phyloP scores from a whole-genome alignment of 2,329 filamentous ascomycete species.

The Lasiodiplodia sp. region DNA sequence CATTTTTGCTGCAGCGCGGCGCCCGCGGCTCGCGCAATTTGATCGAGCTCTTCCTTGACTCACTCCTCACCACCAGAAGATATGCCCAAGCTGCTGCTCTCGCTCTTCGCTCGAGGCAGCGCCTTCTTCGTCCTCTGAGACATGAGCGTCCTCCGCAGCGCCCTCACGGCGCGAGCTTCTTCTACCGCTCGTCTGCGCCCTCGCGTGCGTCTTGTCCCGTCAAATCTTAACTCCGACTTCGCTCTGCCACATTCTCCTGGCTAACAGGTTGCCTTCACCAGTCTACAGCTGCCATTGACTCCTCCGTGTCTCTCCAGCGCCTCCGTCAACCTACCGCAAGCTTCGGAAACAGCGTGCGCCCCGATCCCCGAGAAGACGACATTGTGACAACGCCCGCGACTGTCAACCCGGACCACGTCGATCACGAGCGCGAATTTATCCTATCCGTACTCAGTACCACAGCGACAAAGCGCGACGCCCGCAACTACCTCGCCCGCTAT shows the following conservation, averaged over 20 bases:
- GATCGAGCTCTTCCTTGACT: constrained; percentile 17
- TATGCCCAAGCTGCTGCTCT: constrained; percentile 27
- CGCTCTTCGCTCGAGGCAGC: constrained; percentile 21
- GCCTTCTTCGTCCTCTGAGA: constrained; percentile 27
- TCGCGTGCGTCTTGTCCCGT: constrained; percentile 12
- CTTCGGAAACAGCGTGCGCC: constrained; percentile 30
- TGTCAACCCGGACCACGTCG: constrained; percentile 20
- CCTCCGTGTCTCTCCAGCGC: not conserved
- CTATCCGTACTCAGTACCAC: constrained; percentile 86
- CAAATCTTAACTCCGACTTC: constrained; percentile 26
- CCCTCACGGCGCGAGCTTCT: constrained; percentile 14
- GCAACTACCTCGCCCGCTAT: constrained; percentile 86
- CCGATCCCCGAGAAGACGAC: constrained; percentile 21
- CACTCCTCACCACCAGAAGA: constrained; percentile 10
- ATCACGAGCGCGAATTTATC: constrained; percentile 52
- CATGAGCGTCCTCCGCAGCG: constrained; percentile 26
- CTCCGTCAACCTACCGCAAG: not conserved
- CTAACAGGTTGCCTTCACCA: constrained; percentile 7
- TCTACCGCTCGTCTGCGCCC: constrained; percentile 12
- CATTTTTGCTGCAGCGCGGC: constrained; percentile 10
- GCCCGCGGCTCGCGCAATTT: not conserved
- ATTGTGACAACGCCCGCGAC: not conserved
- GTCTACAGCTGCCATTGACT: constrained; percentile 20
- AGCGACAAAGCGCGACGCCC: constrained; percentile 90
- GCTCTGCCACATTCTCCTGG: not conserved